A percentile compares a stretch with the other conserved stretches of the same genome.
These are phyloP conservation scores for Pichia sp. DNA, from an alignment of 1,139 yeast species.

Conservation along the genomic window DNA sequence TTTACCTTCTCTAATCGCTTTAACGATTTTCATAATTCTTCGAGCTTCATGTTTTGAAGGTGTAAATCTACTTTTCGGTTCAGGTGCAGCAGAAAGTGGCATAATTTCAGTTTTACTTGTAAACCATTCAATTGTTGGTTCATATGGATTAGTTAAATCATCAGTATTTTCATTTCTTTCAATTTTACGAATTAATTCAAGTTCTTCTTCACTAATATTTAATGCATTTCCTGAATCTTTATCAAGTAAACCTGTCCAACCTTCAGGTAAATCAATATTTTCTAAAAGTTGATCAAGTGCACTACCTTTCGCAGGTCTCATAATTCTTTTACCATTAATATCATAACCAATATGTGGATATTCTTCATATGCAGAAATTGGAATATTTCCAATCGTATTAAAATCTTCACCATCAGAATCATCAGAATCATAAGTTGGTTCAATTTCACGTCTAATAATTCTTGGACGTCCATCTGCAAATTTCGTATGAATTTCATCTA, in stretches of 20 bases:
- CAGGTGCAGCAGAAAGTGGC: constrained; percentile 92
- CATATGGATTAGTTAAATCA: constrained; percentile 78
- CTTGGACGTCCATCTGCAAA: constrained; percentile 80
- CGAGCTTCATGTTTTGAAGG: constrained; percentile 97
- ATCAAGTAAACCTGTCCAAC: constrained; percentile 96
- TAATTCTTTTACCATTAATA: constrained; percentile 93
- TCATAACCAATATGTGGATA: constrained; percentile 97
- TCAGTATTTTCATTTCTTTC: constrained; percentile 83
- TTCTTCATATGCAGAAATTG: constrained; percentile 89
- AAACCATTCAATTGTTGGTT: constrained; percentile 94
- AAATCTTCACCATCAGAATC: constrained; percentile 81
- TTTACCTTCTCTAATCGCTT: constrained; percentile 94
- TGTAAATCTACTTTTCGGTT: constrained; percentile 93
- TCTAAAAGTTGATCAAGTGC: constrained; percentile 89
- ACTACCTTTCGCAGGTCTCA: constrained; percentile 97
- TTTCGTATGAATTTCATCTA: constrained; percentile 39
- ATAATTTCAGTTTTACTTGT: constrained; percentile 77
- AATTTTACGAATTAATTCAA: constrained; percentile 80
- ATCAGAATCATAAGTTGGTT: constrained; percentile 88
- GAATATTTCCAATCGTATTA: constrained; percentile 91
- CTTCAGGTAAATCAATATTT: constrained; percentile 88
- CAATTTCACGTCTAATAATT: constrained; percentile 77
- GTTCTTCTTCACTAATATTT: constrained; percentile 82
- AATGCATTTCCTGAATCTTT: constrained; percentile 84
- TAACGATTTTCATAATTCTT: constrained; percentile 91